These are phyloP conservation scores for Penicillium occitanis DNA, from an alignment of 2,329 filamentous ascomycete species.

Conservation along the genomic window DNA sequence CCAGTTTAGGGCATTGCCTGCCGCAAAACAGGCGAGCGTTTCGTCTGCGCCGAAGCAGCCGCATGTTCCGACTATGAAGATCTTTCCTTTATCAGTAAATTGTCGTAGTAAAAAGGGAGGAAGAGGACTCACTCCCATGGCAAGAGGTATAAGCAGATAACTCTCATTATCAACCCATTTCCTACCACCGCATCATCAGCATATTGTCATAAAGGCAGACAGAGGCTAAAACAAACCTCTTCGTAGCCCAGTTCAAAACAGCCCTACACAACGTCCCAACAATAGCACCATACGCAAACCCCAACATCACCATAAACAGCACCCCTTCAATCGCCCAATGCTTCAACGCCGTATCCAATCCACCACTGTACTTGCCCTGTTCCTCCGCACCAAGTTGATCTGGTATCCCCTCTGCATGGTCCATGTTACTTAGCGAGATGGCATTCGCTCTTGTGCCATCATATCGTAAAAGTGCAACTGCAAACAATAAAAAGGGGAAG, in stretches of 20 bases:
- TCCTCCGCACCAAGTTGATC: conserved; percentile 37
- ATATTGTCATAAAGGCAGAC: conserved; percentile 8
- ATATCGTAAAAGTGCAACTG: conserved; percentile 58
- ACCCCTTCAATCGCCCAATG: conserved; percentile 62
- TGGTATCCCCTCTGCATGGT: conserved; percentile 26
- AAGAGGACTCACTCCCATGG: conserved; percentile 44
- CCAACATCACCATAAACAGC: conserved; percentile 59
- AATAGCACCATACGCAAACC: conserved; percentile 53
- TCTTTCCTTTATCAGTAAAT: conserved; percentile 24
- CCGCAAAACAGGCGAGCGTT: conserved; percentile 61
- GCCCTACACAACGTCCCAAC: conserved; percentile 52
- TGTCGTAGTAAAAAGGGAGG: background rate
- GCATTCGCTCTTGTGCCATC: conserved; percentile 40
- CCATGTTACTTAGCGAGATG: conserved; percentile 23
- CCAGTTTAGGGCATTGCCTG: conserved; percentile 62
- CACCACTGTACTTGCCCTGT: conserved; percentile 55
- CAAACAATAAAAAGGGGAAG: conserved; percentile 62
- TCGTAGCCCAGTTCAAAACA: conserved; percentile 44
- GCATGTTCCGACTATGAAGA: conserved; percentile 60
- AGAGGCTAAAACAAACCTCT: conserved; percentile 26
- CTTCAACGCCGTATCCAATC: conserved; percentile 53
- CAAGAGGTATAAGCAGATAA: conserved; percentile 55
- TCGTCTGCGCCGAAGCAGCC: conserved; percentile 61
- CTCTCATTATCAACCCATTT: conserved; percentile 59
- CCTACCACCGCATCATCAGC: conserved; percentile 29